Conservation (phyloP, 805 yeast genomes). For the Cyberlindnera sargentensis region DNA sequence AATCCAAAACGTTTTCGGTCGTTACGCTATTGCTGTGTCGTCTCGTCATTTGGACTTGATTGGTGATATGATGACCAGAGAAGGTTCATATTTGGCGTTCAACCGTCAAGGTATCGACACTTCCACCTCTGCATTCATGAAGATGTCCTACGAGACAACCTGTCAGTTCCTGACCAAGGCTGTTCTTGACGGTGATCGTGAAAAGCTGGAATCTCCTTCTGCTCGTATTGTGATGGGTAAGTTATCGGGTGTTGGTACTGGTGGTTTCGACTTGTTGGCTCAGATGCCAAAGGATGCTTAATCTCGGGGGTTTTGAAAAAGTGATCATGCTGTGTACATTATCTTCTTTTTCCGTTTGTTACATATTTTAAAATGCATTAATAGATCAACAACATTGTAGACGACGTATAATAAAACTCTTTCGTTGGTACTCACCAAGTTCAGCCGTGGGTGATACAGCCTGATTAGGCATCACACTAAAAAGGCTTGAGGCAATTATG, state of each 20-base stretch:
- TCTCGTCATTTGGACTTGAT: slow-evolving; percentile 91
- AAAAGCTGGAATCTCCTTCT: slow-evolving; percentile 83
- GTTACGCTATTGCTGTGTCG: slow-evolving; percentile 91
- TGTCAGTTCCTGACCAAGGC: slow-evolving; percentile 96
- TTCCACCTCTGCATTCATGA: slow-evolving; percentile 91
- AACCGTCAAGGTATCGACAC: slow-evolving; percentile 98
- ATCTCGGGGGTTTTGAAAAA: neutral
- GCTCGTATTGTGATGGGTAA: slow-evolving; percentile 92
- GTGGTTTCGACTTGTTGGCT: slow-evolving; percentile 75
- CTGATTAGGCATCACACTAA: no score
- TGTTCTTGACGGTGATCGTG: slow-evolving; percentile 85
- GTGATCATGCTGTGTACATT: neutral
- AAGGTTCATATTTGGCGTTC: slow-evolving; percentile 93
- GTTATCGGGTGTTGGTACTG: slow-evolving; percentile 89
- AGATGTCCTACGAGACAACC: slow-evolving; percentile 98
- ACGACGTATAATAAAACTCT: no score
- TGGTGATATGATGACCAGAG: slow-evolving; percentile 99
- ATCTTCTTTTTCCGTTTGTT: neutral
- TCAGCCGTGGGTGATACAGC: no score
- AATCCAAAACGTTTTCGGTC: slow-evolving; percentile 90
- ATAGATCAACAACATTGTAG: neutral
- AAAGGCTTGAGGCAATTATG: no score
- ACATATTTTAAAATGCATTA: slow-evolving; percentile 3
- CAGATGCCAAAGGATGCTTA: slow-evolving; percentile 27
- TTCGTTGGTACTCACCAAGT: no score